These are phyloP conservation scores for Zymoseptoria pseudotritici DNA, from an alignment of 2,329 filamentous ascomycete genomes.

Conservation along the genomic window DNA sequence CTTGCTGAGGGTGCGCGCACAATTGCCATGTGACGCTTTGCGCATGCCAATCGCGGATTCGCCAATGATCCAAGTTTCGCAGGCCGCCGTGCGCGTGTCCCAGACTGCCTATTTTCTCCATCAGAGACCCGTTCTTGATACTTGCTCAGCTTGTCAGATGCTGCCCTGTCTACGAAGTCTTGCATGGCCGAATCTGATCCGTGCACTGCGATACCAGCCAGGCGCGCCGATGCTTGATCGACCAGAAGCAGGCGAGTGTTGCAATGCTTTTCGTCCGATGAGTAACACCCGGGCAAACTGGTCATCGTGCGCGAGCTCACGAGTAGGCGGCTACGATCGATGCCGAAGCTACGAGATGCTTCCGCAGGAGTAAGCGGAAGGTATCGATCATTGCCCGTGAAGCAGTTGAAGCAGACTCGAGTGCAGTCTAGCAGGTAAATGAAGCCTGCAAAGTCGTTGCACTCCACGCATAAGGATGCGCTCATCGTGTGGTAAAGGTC, in stretches of 20 bases:
- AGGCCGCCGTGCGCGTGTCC: not conserved
- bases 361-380: slow-evolving; percentile 20
- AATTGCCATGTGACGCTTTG: slow-evolving; percentile 15
- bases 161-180: not conserved
- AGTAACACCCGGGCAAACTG: slow-evolving; percentile 18
- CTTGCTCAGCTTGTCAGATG: not conserved
- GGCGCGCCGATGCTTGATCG: slow-evolving; percentile 9
- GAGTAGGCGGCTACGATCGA: slow-evolving; percentile 5
- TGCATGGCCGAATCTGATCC: slow-evolving; percentile 12
- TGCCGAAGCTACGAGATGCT: slow-evolving; percentile 6
- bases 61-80: not conserved
- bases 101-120: no score
- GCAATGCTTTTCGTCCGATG: slow-evolving; percentile 4
- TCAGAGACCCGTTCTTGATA: not conserved
- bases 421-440: slow-evolving; percentile 35
- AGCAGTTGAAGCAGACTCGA: slow-evolving; percentile 36
- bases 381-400: slow-evolving; percentile 25
- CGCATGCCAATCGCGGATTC: not conserved
- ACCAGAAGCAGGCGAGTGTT: not conserved
- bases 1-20: slow-evolving; percentile 8
- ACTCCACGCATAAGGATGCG: slow-evolving; percentile 28
- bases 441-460: slow-evolving; percentile 33
- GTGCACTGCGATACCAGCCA: slow-evolving; percentile 9
- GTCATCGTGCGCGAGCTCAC: slow-evolving; percentile 5
- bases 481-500: slow-evolving; percentile 30